Conservation (phyloP, 176 grass and related monocot genomes). For the Phyllostachys edulis region DNA sequence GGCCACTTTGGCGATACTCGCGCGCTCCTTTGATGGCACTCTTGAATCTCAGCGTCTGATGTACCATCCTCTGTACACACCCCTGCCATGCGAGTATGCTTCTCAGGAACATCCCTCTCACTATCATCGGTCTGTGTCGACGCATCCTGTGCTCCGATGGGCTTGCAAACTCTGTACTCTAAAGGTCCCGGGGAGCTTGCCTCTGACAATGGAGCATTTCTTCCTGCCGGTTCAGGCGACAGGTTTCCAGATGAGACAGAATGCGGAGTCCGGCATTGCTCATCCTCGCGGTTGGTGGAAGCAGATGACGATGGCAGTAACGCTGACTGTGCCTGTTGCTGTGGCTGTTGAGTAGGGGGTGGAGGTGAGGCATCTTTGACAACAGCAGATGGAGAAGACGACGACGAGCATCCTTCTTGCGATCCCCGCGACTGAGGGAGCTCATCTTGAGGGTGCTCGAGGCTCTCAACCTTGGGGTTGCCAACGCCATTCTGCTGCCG, state of each 20-base stretch:
- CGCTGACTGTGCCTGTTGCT: conserved; percentile 16
- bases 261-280: conserved; percentile 31
- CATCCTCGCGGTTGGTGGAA: conserved; percentile 48
- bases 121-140: conserved; percentile 82
- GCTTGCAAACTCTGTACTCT: conserved; percentile 69
- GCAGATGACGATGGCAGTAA: conserved; percentile 21
- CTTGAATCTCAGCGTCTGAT: conserved; percentile 40
- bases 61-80: conserved; percentile 44
- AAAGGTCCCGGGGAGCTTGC: conserved; percentile 50
- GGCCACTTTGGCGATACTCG: conserved; percentile 16
- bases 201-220: conserved; percentile 45
- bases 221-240: conserved; percentile 38
- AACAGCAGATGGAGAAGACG: conserved; percentile 37
- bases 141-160: conserved; percentile 61
- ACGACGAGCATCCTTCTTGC: conserved; percentile 43
- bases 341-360: conserved; percentile 15
- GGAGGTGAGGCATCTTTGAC: conserved; percentile 42
- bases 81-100: neutral
- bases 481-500: conserved; percentile 36
- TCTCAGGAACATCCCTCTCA: conserved; percentile 28
- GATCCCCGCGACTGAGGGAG: conserved; percentile 49
- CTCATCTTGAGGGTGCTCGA: conserved; percentile 45
- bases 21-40: neutral
- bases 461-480: conserved; percentile 38
- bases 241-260: conserved; percentile 52